phyloP scores from a whole-genome alignment of 345 rosid genomes.

The Leavenworthia alabamica region DNA sequence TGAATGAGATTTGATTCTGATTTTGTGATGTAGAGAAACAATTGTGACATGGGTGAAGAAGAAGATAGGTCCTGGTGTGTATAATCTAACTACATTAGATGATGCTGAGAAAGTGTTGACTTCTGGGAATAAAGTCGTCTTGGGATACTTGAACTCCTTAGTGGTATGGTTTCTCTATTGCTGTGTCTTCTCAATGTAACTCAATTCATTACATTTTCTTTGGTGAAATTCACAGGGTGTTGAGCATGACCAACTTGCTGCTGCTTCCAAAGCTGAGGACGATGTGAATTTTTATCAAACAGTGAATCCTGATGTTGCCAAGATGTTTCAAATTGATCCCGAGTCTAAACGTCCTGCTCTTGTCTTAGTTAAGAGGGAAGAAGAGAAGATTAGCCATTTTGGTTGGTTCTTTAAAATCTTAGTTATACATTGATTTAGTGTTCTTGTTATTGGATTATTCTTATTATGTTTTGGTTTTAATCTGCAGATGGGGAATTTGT shows the following conservation, averaged over 20 bases:
- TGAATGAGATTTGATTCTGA: background rate
- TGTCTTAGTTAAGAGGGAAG: conserved; percentile 76
- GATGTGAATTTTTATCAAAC: conserved; percentile 92
- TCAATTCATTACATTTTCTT: background rate
- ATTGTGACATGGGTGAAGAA: conserved; percentile 94
- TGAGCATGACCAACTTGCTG: conserved; percentile 73
- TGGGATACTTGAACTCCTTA: conserved; percentile 84
- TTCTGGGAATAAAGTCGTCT: conserved; percentile 66
- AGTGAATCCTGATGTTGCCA: conserved; percentile 76
- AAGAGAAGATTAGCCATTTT: conserved; percentile 67
- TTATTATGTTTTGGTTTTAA: conserved; percentile 12
- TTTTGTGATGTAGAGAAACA: conserved; percentile 53
- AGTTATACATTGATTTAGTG: background rate
- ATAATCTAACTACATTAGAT: conserved; percentile 67
- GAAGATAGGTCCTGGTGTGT: conserved; percentile 83
- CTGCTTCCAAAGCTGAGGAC: conserved; percentile 87
- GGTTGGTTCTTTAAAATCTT: conserved; percentile 49
- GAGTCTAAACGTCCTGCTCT: conserved; percentile 73
- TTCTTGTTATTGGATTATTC: conserved; percentile 6
- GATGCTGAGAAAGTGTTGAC: conserved; percentile 81
- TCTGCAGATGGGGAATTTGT: conserved; percentile 78
- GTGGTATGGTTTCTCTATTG: conserved; percentile 46
- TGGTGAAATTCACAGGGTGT: too few relatives aligned
- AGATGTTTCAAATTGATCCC: conserved; percentile 81
- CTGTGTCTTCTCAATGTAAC: background rate